These are phyloP conservation scores for Syzygium oleosum DNA, from an alignment of 345 rosid species.

Conservation along the genomic window DNA sequence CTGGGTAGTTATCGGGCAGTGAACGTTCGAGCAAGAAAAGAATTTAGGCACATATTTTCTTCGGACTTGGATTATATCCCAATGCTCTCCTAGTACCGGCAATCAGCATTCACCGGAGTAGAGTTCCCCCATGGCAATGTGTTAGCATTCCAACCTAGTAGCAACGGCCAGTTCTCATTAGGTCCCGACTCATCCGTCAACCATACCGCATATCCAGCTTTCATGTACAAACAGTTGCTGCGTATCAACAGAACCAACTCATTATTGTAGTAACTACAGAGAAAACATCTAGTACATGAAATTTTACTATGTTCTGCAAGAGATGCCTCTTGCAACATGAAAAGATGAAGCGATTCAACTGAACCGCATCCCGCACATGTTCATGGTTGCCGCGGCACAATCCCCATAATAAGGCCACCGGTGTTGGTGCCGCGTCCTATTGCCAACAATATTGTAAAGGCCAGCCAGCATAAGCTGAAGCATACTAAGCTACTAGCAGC, in stretches of 20 bases:
- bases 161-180: neutral
- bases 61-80: neutral
- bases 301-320: neutral
- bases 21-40: neutral
- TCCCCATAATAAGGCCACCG: neutral
- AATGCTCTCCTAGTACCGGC: neutral
- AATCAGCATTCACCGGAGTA: neutral
- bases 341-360: neutral
- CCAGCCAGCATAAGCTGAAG: neutral
- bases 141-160: neutral
- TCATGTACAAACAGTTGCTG: neutral
- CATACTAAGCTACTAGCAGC: neutral
- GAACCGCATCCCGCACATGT: neutral
- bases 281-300: neutral
- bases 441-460: neutral
- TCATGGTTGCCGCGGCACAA: neutral
- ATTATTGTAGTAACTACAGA: neutral
- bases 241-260: neutral
- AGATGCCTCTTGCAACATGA: neutral
- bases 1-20: neutral
- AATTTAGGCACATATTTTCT: neutral
- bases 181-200: neutral
- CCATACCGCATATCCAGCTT: neutral
- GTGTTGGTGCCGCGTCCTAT: neutral
- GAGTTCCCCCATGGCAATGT: neutral